Conservation (phyloP, 1,284 basidiomycete species). For the Leccinum subrobustum region DNA sequence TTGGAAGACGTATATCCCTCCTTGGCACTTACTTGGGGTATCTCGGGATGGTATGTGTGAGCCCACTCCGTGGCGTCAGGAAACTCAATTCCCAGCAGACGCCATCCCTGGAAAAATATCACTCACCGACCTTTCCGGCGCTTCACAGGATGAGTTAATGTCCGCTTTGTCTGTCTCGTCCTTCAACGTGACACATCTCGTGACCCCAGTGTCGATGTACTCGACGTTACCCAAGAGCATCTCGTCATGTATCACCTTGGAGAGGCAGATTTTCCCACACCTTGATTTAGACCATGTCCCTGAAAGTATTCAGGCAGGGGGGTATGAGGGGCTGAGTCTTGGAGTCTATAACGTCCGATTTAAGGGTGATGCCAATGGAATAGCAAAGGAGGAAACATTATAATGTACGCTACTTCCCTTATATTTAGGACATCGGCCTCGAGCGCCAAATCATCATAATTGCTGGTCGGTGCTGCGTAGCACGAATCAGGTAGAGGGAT, state of each 20-base stretch:
- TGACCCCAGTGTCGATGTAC: slow-evolving; percentile 33
- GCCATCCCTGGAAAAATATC: slow-evolving; percentile 11
- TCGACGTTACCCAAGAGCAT: slow-evolving; percentile 14
- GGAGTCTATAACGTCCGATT: slow-evolving; percentile 29
- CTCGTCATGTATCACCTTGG: slow-evolving; percentile 21
- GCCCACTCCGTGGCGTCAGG: neutral
- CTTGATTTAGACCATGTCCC: slow-evolving; percentile 40
- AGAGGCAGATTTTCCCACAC: slow-evolving; percentile 35
- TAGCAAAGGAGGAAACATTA: neutral
- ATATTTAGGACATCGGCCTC: neutral
- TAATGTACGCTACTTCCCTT: slow-evolving; percentile 9
- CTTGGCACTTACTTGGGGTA: slow-evolving; percentile 37
- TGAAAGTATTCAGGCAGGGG: slow-evolving; percentile 33
- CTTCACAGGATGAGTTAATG: slow-evolving; percentile 16
- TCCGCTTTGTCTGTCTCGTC: slow-evolving; percentile 16
- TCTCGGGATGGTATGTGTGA: slow-evolving; percentile 23
- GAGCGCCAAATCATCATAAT: neutral
- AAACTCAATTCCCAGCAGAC: slow-evolving; percentile 20
- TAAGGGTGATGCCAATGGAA: slow-evolving; percentile 11
- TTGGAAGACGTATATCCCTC: slow-evolving; percentile 45
- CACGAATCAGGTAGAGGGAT: neutral
- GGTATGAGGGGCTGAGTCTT: slow-evolving; percentile 33
- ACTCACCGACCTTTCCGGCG: slow-evolving; percentile 32
- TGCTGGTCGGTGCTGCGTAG: neutral
- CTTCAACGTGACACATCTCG: slow-evolving; percentile 26